Conservation (phyloP, 768 basidiomycete species). For the Daedalea quercina region DNA sequence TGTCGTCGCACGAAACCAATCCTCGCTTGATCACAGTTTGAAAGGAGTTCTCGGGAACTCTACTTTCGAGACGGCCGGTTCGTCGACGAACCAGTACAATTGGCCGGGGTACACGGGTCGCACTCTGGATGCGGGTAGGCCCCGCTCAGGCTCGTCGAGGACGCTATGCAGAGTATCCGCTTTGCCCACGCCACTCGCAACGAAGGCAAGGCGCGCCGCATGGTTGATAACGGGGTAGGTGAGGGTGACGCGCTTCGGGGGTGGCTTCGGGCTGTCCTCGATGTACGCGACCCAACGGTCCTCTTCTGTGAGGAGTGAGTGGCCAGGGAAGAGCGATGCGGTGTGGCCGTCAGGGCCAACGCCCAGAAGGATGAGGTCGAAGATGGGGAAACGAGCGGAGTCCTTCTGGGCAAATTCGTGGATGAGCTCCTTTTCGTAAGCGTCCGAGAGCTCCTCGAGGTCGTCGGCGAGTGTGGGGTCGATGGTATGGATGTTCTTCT, state of each 20-base stretch:
- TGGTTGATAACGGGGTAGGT: slow-evolving; percentile 91
- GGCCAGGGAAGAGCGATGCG: slow-evolving; percentile 94
- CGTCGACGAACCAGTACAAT: slow-evolving; percentile 93
- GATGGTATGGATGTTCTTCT: slow-evolving; percentile 76
- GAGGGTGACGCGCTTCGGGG: slow-evolving; percentile 83
- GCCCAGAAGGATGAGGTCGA: slow-evolving; percentile 95
- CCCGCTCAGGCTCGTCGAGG: slow-evolving; percentile 75
- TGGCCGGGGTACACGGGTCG: slow-evolving; percentile 74
- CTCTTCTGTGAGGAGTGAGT: slow-evolving; percentile 72
- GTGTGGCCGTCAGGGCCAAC: slow-evolving; percentile 99
- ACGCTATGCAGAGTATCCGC: slow-evolving; percentile 63
- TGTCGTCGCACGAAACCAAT: not conserved
- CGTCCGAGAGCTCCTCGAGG: slow-evolving; percentile 74
- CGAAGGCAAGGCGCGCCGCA: slow-evolving; percentile 82
- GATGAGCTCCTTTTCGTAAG: slow-evolving; percentile 82
- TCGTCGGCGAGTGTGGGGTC: slow-evolving; percentile 60
- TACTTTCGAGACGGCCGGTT: slow-evolving; percentile 65
- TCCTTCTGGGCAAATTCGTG: slow-evolving; percentile 88
- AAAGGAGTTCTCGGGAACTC: slow-evolving; percentile 50
- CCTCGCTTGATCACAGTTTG: slow-evolving; percentile 37
- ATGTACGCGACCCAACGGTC: slow-evolving; percentile 95
- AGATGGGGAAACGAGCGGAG: slow-evolving; percentile 92
- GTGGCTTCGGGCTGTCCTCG: slow-evolving; percentile 92
- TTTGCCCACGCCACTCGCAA: slow-evolving; percentile 80
- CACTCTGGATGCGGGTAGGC: slow-evolving; percentile 80